Evolutionary conservation across 768 basidiomycete genomes (phyloP).

Genomic region (Boletus coccyginus): DNA sequence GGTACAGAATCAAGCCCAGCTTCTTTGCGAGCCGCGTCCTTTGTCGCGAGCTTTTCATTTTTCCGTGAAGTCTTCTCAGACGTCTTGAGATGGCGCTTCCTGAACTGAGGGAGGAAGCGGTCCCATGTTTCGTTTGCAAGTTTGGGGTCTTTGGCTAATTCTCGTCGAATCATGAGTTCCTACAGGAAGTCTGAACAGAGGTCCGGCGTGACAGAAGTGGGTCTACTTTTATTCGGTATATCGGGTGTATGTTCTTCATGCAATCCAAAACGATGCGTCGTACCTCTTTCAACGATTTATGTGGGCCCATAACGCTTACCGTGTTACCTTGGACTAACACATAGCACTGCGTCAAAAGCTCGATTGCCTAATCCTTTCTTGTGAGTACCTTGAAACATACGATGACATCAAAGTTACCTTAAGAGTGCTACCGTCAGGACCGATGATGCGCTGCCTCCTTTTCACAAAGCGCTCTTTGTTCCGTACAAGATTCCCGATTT

Average conservation of each 20-base stretch:
- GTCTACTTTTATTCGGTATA: conserved; percentile 93
- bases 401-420: conserved; percentile 56
- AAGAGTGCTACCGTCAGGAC: conserved; percentile 94
- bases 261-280: conserved; percentile 95
- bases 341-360: conserved; percentile 93
- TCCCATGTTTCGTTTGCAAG: conserved; percentile 95
- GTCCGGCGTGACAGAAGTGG: neutral
- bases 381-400: neutral
- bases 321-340: conserved; percentile 98
- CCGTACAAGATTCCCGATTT: conserved; percentile 90
- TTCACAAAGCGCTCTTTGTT: conserved; percentile 98
- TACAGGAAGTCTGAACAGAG: conserved; percentile 27
- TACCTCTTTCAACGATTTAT: conserved; percentile 94
- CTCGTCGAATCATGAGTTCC: conserved; percentile 98
- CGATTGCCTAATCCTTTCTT: conserved; percentile 73
- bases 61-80: conserved; percentile 93
- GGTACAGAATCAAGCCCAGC: conserved; percentile 55
- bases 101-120: conserved; percentile 94
- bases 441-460: conserved; percentile 92
- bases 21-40: conserved; percentile 60
- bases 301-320: conserved; percentile 96
- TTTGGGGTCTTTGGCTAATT: conserved; percentile 97
- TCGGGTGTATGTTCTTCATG: conserved; percentile 99
- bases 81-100: conserved; percentile 87
- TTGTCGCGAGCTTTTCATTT: conserved; percentile 64